Conservation (phyloP, 352 stramenopile genomes). For the Pythium dissotocum region DNA sequence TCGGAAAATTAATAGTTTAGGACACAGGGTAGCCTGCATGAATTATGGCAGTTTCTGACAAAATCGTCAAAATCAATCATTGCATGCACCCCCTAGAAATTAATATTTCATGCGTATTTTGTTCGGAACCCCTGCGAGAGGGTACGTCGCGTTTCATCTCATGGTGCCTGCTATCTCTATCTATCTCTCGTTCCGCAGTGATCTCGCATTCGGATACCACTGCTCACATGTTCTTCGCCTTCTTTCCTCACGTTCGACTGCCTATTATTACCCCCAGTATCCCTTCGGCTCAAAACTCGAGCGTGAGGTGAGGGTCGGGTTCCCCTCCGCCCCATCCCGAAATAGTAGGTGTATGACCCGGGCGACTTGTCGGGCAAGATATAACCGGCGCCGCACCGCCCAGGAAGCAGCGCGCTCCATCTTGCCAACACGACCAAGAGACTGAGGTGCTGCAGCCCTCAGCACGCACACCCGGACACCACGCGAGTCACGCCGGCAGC, state of each 20-base stretch:
- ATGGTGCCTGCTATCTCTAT: neutral
- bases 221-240: neutral
- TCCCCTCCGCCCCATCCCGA: slow-evolving; percentile 13
- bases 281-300: no score
- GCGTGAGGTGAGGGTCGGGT: neutral
- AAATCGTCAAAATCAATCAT: no score
- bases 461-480: slow-evolving; percentile 2
- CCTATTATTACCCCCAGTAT: neutral
- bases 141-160: neutral
- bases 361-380: slow-evolving; percentile 31
- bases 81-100: no score
- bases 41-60: no score
- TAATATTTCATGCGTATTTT: no score
- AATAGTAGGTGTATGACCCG: slow-evolving; percentile 18
- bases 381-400: slow-evolving; percentile 22
- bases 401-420: slow-evolving; percentile 8
- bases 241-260: neutral
- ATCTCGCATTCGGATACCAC: no score
- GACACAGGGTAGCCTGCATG: no score
- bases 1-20: no score
- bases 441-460: slow-evolving; percentile 3
- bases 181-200: neutral
- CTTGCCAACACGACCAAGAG: neutral
- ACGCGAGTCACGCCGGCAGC: slow-evolving; percentile 1
- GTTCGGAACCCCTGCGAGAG: no score